Percentiles rank a stretch among this genome's conserved stretches.
Evolutionary conservation across 2,329 filamentous ascomycete species (phyloP).

Genomic region (Colletotrichum cordylinicola): DNA sequence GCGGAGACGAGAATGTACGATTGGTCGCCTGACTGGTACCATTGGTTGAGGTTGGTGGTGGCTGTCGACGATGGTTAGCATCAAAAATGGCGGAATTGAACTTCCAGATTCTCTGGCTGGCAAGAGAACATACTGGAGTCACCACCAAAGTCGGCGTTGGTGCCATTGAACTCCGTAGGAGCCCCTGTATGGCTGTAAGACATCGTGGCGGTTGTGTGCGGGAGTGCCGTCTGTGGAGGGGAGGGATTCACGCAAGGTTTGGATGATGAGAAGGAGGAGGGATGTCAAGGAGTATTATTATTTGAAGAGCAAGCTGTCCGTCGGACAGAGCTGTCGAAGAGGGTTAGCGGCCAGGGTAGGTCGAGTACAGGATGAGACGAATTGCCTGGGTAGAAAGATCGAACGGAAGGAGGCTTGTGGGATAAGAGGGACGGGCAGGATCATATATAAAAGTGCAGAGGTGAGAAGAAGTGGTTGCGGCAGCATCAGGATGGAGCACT

Average conservation of each 20-base stretch:
- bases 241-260: constrained; percentile 9
- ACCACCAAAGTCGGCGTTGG: constrained; percentile 70
- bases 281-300: neutral
- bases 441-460: constrained; percentile 11
- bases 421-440: constrained; percentile 2
- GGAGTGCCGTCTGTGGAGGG: constrained; percentile 12
- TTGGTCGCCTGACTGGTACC: constrained; percentile 90
- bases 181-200: constrained; percentile 66
- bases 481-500: constrained; percentile 9
- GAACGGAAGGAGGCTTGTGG: neutral
- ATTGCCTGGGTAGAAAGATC: neutral
- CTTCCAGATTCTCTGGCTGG: neutral
- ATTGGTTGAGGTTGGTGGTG: constrained; percentile 91
- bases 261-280: neutral
- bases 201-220: constrained; percentile 43
- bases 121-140: constrained; percentile 72
- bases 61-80: constrained; percentile 51
- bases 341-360: constrained; percentile 19
- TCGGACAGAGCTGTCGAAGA: constrained; percentile 3
- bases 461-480: constrained; percentile 3
- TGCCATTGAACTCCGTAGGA: constrained; percentile 68
- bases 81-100: neutral
- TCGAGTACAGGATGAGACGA: constrained; percentile 14
- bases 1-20: constrained; percentile 90
- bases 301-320: constrained; percentile 16